Base-by-base conservation (phyloP, 352 stramenopile species). In the Elongisporangium anandrum region DNA sequence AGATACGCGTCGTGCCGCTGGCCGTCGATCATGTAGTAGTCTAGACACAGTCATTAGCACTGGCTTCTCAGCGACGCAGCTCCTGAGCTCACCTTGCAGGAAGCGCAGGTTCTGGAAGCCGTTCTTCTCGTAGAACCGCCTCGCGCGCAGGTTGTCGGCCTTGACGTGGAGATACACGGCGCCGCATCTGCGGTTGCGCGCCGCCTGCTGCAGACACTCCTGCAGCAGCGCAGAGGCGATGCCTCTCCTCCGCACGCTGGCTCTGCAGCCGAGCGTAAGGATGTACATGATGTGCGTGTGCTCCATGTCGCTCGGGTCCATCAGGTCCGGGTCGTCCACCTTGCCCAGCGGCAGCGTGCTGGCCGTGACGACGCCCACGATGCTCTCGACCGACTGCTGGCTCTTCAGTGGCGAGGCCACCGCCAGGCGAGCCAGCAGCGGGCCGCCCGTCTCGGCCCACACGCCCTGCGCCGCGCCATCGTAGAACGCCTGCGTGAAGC, bases 131-230 rank as follows among this genome's bases (percentile, higher is more conserved):
- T 99, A 99, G 65, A 99, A 98, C 61, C 84, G 82, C 66, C 98
- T 85, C 0, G 97, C 97, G 20, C 81, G 88, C 19, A 82, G 34
- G 67, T 99, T 99, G 67, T 97, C 96, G 6, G 87, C 95, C 66
- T 99, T 99, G 10, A 99, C 97, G 73, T 99, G 97, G 24, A 99
- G 76, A 69, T 99, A 99, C 15, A 99, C 78, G 0, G 90, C 93
- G 22, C 93, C 92, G 56, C 94, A 98, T 13, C 73, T 51, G 12
- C 75, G 70, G 64, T 96, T 76, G 24, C 77, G 69, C 57, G 78
- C 61, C 1, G 97, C 88, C 39, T 97, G 80, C 26, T 86, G 72
- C 17, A 98, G 83, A 60, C 90, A 97, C 59, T 97, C 72, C 54
- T 89, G 66, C 21, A 99, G 64, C 50, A 99, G 69, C 49, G 81